A percentile compares a stretch with the other conserved stretches of the same genome.
Conservation (phyloP, 2,329 filamentous ascomycete species). For the Penicillium rolfsii region DNA sequence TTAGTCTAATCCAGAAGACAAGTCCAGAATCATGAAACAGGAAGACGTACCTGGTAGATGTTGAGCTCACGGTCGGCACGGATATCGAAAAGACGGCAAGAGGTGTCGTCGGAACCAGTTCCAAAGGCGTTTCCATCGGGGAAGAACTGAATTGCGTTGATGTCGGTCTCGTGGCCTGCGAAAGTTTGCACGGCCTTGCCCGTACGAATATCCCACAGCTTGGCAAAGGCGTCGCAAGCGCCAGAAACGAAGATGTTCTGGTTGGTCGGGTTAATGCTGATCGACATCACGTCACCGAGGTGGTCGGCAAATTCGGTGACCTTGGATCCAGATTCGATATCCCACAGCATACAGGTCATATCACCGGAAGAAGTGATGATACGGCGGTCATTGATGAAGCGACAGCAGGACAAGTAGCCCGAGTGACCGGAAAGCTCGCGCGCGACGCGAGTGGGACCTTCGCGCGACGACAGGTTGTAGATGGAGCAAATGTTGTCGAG, state of each 20-base stretch:
- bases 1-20: slow-evolving; percentile 9
- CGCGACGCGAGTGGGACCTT: slow-evolving; percentile 95
- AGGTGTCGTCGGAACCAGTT: slow-evolving; percentile 95
- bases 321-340: slow-evolving; percentile 96
- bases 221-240: slow-evolving; percentile 97
- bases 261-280: slow-evolving; percentile 98
- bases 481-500: slow-evolving; percentile 99
- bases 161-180: slow-evolving; percentile 96
- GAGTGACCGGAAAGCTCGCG: slow-evolving; percentile 95
- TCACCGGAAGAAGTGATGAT: slow-evolving; percentile 98
- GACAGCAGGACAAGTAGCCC: slow-evolving; percentile 95
- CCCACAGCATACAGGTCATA: slow-evolving; percentile 99
- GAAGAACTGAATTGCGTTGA: slow-evolving; percentile 99
- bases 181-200: slow-evolving; percentile 99
- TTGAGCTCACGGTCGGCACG: slow-evolving; percentile 83
- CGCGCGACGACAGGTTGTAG: slow-evolving; percentile 95
- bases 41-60: slow-evolving; percentile 62
- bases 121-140: slow-evolving; percentile 98
- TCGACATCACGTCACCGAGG: slow-evolving; percentile 98
- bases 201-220: slow-evolving; percentile 97
- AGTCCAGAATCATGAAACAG: not conserved
- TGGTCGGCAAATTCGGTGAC: slow-evolving; percentile 98
- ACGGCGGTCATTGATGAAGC: slow-evolving; percentile 97
- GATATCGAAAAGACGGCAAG: slow-evolving; percentile 96
- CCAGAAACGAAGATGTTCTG: slow-evolving; percentile 99